Evolutionary conservation across 2,329 filamentous ascomycete genomes (phyloP).

Genomic region (Trichoderma afroharzianum): DNA sequence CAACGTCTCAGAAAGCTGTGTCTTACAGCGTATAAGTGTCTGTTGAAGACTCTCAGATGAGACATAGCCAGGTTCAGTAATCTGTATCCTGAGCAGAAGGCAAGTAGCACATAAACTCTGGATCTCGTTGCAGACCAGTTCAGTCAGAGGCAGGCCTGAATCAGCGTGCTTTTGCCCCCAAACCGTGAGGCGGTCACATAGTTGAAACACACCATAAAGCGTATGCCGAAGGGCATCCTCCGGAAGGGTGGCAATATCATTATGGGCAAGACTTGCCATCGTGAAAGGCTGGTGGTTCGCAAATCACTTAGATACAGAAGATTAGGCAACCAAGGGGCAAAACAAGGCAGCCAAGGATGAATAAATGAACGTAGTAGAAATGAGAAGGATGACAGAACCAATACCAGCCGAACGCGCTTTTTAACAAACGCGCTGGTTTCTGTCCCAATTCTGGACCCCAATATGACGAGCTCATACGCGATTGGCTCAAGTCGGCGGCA

Average conservation of each 20-base stretch:
- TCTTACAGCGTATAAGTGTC: neutral
- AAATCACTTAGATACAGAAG: neutral
- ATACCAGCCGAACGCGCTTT: neutral
- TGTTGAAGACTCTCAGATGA: neutral
- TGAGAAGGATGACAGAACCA: neutral
- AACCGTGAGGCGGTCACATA: neutral
- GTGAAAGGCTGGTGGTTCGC: neutral
- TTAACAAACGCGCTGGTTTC: neutral
- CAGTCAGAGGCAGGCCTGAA: neutral
- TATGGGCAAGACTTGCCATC: neutral
- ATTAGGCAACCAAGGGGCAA: no score
- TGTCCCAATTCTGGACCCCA: no score
- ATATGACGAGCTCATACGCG: neutral
- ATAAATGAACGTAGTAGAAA: no score
- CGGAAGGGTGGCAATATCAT: neutral
- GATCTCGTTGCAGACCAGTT: neutral
- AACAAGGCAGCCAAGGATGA: neutral
- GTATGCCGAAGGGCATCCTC: neutral
- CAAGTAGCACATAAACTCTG: neutral
- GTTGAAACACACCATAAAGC: neutral
- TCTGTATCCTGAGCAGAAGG: neutral
- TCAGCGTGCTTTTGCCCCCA: neutral
- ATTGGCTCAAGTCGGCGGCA: neutral
- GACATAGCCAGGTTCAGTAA: neutral
- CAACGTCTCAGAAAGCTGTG: neutral